A percentile compares a stretch with the other conserved stretches of the same genome.
phyloP scores from a whole-genome alignment of 1,284 basidiomycete species.

The Pseudozyma sp. region DNA sequence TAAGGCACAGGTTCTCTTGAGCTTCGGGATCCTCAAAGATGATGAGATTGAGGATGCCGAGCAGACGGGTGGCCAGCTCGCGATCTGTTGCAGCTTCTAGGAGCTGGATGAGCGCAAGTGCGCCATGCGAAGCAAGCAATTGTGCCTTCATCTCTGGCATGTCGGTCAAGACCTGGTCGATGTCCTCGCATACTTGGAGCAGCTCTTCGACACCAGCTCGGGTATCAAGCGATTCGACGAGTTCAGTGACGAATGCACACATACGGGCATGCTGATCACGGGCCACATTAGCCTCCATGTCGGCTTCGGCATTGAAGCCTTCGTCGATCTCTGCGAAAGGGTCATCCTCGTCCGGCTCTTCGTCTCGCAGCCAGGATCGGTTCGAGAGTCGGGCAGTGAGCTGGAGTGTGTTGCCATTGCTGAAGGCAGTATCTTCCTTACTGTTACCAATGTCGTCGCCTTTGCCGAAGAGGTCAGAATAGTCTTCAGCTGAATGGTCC shows the following conservation, averaged over 20 bases:
- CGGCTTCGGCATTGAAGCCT: constrained; percentile 55
- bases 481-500: constrained; percentile 53
- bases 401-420: constrained; percentile 46
- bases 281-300: constrained; percentile 62
- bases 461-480: constrained; percentile 58
- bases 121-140: constrained; percentile 89
- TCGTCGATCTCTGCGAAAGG: constrained; percentile 64
- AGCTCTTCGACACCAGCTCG: constrained; percentile 82
- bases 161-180: constrained; percentile 84
- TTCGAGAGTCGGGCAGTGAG: constrained; percentile 58
- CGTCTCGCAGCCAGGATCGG: constrained; percentile 57
- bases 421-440: constrained; percentile 29
- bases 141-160: constrained; percentile 89
- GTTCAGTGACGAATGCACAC: constrained; percentile 80
- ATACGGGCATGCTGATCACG: constrained; percentile 76
- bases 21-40: constrained; percentile 86
- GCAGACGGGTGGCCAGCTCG: constrained; percentile 83
- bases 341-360: constrained; percentile 57
- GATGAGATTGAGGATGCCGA: constrained; percentile 90
- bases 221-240: constrained; percentile 87
- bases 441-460: constrained; percentile 19
- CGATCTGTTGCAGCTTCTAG: constrained; percentile 82
- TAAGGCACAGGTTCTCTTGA: constrained; percentile 93
- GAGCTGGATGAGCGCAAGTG: constrained; percentile 92
- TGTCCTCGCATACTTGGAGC: constrained; percentile 84